Evolutionary conservation across 306 rosid genomes (phyloP).

Genomic region (Casuarina glauca): DNA sequence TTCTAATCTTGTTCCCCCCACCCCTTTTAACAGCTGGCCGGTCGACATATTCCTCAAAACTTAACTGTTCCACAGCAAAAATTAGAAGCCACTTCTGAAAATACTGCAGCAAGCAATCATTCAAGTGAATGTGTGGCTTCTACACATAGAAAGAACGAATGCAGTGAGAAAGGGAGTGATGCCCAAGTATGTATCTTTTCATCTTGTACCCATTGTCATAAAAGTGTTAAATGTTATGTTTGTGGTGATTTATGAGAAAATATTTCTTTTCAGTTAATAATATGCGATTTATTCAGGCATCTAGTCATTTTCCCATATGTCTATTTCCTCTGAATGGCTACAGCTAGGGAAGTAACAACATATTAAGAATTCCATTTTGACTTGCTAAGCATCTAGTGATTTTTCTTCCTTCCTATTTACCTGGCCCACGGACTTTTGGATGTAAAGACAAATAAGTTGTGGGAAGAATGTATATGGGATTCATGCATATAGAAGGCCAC

Average conservation of each 20-base stretch:
- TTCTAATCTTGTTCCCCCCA: not conserved
- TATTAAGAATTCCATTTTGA: not conserved
- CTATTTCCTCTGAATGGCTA: not conserved
- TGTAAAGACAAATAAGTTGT: not conserved
- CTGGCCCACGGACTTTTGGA: not conserved
- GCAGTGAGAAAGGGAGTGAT: conserved; percentile 51
- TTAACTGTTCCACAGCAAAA: conserved; percentile 28
- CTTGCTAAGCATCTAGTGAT: not conserved
- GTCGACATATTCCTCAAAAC: conserved; percentile 24
- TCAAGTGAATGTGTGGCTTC: conserved; percentile 48
- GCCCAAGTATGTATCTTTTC: conserved; percentile 50
- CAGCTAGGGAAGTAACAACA: not conserved
- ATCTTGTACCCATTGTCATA: not conserved
- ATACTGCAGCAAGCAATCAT: conserved; percentile 46
- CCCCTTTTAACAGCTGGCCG: conserved; percentile 30
- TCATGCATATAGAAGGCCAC: conserved; percentile 28
- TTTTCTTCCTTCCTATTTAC: not conserved
- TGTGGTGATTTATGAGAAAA: not conserved
- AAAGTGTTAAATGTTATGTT: not conserved
- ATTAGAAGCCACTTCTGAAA: conserved; percentile 41
- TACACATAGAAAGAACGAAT: conserved; percentile 37
- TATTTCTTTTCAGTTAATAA: not conserved
- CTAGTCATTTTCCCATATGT: not conserved
- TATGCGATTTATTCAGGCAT: not conserved
- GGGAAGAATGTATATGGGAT: conserved; percentile 7